A percentile compares a stretch with the other conserved stretches of the same genome.
Evolutionary conservation across 257 asterid genomes (phyloP).

Genomic region (Paulownia fortunei): DNA sequence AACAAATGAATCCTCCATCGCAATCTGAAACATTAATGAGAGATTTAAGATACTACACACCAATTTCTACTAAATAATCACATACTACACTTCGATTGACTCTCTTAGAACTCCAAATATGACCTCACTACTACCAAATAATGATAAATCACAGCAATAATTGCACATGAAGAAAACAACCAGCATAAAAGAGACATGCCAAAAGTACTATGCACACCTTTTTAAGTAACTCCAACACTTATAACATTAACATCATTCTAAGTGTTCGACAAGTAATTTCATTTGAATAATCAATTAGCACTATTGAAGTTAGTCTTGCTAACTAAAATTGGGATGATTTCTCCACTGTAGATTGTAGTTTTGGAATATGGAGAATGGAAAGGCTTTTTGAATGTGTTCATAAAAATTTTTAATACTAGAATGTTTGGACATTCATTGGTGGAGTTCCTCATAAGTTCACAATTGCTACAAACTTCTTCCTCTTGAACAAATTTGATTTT

Average conservation of each 20-base stretch:
- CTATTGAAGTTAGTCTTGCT: background rate
- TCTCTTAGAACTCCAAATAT: background rate
- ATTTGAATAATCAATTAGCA: background rate
- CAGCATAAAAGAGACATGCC: background rate
- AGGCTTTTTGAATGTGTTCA: too few species aligned
- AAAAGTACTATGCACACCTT: background rate
- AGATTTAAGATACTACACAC: background rate
- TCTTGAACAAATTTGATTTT: too few species aligned
- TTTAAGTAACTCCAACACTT: background rate
- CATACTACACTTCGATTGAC: background rate
- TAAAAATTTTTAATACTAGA: too few species aligned
- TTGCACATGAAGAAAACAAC: background rate
- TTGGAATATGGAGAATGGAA: too few species aligned
- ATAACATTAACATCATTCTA: background rate
- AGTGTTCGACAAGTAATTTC: background rate
- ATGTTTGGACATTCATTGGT: too few species aligned
- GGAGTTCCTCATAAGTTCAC: too few species aligned
- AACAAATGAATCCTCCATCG: slow-evolving; percentile 63
- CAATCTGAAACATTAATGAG: slow-evolving; percentile 50
- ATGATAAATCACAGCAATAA: background rate
- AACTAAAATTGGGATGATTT: too few species aligned
- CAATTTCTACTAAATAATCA: slow-evolving; percentile 11
- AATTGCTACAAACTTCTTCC: too few species aligned
- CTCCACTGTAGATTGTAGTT: too few species aligned
- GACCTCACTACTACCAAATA: background rate